Base-by-base conservation (phyloP, 257 asterid species). In the Eucommia ulmoides region DNA sequence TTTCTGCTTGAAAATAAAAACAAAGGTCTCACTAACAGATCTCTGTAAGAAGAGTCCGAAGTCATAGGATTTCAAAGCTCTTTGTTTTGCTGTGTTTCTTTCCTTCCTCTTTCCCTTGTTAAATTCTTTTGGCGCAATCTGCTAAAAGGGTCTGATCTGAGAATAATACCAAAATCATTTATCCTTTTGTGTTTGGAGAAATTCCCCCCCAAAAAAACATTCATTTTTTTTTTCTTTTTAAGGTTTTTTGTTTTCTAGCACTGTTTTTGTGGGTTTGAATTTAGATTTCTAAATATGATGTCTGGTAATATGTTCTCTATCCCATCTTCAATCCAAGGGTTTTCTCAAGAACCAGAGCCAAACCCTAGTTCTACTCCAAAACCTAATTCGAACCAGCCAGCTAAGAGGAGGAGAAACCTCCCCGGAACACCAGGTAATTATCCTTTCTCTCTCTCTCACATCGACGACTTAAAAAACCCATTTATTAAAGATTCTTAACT, bases 401-500 rank as follows among this genome's bases (percentile, higher is more conserved):
- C 78, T 56, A 88, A 84, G 78, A 88, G 76, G 81, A 71, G 55
- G 62, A 58, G 97, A 68, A 88, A 79, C 65, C 93, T 77, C 16
- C 97, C 94, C 0, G 95, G 97, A 23, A 84, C 77, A 17, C 97
- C 97, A 52, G 97, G 97, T 88, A 67, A 35, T 26, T 18, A 33
- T 14, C 19, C 19, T 35, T 3, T 38, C 41, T n/a, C n/a, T n/a
- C n/a, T n/a, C n/a, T n/a, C n/a, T n/a, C n/a, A n/a, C n/a, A n/a
- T n/a, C n/a, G n/a, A n/a, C n/a, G n/a, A n/a, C n/a, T n/a, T n/a
- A n/a, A n/a, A n/a, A n/a, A n/a, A n/a, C n/a, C n/a, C n/a, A n/a
- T n/a, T n/a, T n/a, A n/a, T n/a, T n/a, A n/a, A n/a, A n/a, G n/a
- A n/a, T n/a, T n/a, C n/a, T n/a, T n/a, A n/a, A n/a, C n/a, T n/a